Evolutionary conservation across 2,329 filamentous ascomycete genomes (phyloP).

Genomic region (Penicillium verrucosum): DNA sequence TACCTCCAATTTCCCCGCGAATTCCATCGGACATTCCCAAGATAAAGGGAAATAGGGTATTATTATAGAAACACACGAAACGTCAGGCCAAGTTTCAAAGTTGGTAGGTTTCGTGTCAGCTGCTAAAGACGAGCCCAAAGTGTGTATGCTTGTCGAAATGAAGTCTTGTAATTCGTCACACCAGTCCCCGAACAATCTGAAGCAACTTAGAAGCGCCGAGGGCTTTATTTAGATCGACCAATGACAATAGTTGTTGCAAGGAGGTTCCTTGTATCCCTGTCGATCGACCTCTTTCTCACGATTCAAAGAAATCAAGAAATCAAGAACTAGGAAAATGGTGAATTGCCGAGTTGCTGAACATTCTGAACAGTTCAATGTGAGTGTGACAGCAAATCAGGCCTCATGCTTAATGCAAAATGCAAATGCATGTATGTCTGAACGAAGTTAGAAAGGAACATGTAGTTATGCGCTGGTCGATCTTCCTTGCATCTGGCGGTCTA

Average conservation of each 20-base stretch:
- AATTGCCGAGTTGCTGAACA: conserved; percentile 2
- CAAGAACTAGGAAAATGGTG: not conserved
- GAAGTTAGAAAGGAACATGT: conserved; percentile 2
- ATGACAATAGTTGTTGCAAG: conserved; percentile 14
- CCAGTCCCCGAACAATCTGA: conserved; percentile 14
- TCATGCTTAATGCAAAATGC: conserved; percentile 8
- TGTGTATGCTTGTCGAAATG: conserved; percentile 8
- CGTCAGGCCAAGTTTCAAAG: conserved; percentile 12
- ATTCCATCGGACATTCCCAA: conserved; percentile 12
- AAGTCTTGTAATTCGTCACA: conserved; percentile 21
- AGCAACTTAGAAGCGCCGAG: conserved; percentile 27
- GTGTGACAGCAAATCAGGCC: conserved; percentile 14
- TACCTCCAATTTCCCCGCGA: conserved; percentile 23
- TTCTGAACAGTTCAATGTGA: conserved; percentile 12
- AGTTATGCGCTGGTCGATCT: conserved; percentile 23
- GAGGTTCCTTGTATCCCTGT: conserved; percentile 19
- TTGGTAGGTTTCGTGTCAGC: conserved; percentile 12
- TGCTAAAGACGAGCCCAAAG: conserved; percentile 9
- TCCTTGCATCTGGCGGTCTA: conserved; percentile 27
- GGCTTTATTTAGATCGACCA: conserved; percentile 26
- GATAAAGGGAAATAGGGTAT: conserved; percentile 8
- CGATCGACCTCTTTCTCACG: conserved; percentile 10
- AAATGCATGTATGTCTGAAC: conserved; percentile 16
- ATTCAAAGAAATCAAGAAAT: not conserved
- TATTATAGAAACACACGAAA: not conserved